A percentile compares a stretch with the other conserved stretches of the same genome.
Conservation (phyloP, 129 eudicot genomes). For the Chrysanthemum seticuspe region DNA sequence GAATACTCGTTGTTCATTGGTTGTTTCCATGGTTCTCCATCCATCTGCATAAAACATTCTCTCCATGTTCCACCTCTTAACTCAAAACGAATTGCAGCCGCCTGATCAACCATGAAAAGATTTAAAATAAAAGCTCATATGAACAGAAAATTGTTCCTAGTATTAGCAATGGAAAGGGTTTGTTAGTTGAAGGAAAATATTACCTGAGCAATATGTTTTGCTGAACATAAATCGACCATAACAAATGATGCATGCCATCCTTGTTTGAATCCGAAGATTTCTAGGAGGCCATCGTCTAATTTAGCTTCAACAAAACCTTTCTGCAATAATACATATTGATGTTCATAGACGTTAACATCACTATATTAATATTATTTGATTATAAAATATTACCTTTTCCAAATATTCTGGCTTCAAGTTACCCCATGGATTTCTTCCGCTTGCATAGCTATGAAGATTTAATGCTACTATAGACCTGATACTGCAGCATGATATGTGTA, state of each 20-base stretch:
- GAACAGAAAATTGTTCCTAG: neutral
- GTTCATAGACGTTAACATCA: neutral
- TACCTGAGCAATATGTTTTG: conserved; percentile 99
- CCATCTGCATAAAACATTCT: conserved; percentile 71
- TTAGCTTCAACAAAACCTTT: conserved; percentile 95
- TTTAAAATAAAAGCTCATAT: neutral
- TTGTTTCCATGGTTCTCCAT: conserved; percentile 97
- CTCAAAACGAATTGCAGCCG: conserved; percentile 72
- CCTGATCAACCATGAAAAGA: conserved; percentile 36
- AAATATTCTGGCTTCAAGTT: conserved; percentile 74
- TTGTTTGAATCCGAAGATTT: conserved; percentile 89
- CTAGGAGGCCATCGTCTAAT: conserved; percentile 82
- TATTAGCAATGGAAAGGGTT: neutral
- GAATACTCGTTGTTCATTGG: conserved; percentile 67
- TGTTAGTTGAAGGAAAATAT: neutral
- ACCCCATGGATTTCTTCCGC: conserved; percentile 97
- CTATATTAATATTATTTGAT: neutral
- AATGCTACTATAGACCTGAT: conserved; percentile 79
- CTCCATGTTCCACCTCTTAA: conserved; percentile 88
- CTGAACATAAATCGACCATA: conserved; percentile 85
- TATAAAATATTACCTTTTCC: conserved; percentile 56
- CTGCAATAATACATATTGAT: conserved; percentile 32
- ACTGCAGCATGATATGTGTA: conserved; percentile 34
- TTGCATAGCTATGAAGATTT: conserved; percentile 83
- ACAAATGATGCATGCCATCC: conserved; percentile 99